Base-by-base conservation (phyloP, 163 green algal genomes). In the Chlamydomonas reinhardtii region DNA sequence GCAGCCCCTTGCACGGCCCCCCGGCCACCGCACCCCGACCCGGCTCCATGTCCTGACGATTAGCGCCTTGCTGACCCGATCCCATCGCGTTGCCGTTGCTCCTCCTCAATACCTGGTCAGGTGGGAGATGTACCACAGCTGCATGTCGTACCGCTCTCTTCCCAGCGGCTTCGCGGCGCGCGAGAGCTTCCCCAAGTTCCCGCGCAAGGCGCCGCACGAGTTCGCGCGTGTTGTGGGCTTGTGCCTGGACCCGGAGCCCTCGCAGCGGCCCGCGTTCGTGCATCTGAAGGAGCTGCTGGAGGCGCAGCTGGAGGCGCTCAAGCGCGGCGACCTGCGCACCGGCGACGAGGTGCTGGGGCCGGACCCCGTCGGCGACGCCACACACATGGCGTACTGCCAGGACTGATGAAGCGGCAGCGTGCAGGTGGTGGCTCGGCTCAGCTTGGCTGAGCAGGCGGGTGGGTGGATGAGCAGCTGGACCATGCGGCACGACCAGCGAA, bases 51-150 rank as follows among this genome's bases (percentile, higher is more conserved):
- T n/a, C n/a, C n/a, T n/a, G n/a, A n/a, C n/a, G n/a, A n/a, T n/a
- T n/a, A n/a, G n/a, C n/a, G n/a, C n/a, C n/a, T n/a, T n/a, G n/a
- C n/a, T n/a, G n/a, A n/a, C n/a, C n/a, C n/a, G n/a, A n/a, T n/a
- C n/a, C n/a, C n/a, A n/a, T n/a, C n/a, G n/a, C n/a, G n/a, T n/a
- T n/a, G n/a, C n/a, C n/a, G n/a, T 56, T 22, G 17, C 56, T 34
- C 56, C 61, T 5, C 32, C 24, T 12, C 34, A 34, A 37, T 37
- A 6, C 66, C 48, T 17, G 6, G 3, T 48, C 76, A 84, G 76
- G 39, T 84, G 80, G 80, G 80, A 86, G 70, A 86, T 86, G 54
- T 86, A 80, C 69, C 80, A 86, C 61, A 69, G 66, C 35, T 80
- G 70, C 69, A 86, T 86, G 80, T 70, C 62, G 16, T 29, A 17